Evolutionary conservation across 2,329 filamentous ascomycete genomes (phyloP).

Genomic region (Madurella fahalii): DNA sequence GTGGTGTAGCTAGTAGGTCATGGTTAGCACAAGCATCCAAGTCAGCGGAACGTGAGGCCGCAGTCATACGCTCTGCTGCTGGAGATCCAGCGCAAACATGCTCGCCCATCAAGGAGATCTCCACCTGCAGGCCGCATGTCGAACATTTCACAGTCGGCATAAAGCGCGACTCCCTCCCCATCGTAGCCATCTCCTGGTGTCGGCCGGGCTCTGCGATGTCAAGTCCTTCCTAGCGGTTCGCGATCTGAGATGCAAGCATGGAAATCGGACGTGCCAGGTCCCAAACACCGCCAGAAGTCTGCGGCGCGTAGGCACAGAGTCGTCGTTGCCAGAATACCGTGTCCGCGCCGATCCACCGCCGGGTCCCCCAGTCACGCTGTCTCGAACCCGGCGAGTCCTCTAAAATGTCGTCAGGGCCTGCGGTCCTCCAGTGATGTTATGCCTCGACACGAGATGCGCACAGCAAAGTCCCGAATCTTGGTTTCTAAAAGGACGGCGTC

Average conservation of each 20-base stretch:
- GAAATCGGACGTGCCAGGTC: background rate
- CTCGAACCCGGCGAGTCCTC: constrained; percentile 9
- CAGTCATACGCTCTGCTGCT: constrained; percentile 44
- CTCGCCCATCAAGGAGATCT: constrained; percentile 82
- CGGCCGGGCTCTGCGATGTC: constrained; percentile 14
- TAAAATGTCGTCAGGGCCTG: background rate
- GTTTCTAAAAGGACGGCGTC: background rate
- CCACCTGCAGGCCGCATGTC: constrained; percentile 69
- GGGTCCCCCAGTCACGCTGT: constrained; percentile 12
- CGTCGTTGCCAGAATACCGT: no score
- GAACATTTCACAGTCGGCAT: constrained; percentile 87
- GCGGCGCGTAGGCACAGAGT: no score
- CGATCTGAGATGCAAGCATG: constrained; percentile 13
- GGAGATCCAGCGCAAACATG: constrained; percentile 60
- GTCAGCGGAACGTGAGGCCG: background rate
- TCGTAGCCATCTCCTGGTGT: constrained; percentile 39
- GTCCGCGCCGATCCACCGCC: constrained; percentile 5
- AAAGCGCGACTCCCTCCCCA: constrained; percentile 61
- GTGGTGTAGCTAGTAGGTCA: constrained; percentile 35
- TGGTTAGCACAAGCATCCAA: constrained; percentile 24
- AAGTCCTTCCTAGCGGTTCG: constrained; percentile 8
- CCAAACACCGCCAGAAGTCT: background rate
- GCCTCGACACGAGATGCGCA: background rate
- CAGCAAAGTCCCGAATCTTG: background rate
- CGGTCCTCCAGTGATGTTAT: background rate